Percentiles rank a stretch among this genome's conserved stretches.
Evolutionary conservation across 495 filamentous ascomycete genomes (phyloP).

Genomic region (Evernia prunastri): DNA sequence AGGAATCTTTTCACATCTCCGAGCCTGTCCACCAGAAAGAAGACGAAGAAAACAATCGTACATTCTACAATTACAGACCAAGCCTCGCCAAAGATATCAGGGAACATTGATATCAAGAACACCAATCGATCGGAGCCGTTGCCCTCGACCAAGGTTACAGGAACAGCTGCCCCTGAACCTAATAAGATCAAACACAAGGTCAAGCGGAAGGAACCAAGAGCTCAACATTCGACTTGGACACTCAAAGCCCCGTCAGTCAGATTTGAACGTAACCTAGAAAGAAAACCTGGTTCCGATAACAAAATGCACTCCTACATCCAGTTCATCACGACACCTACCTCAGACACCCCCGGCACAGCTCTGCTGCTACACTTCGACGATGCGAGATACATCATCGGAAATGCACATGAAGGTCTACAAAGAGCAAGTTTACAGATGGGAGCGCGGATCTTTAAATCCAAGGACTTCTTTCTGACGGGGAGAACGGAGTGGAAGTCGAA

Average conservation of each 20-base stretch:
- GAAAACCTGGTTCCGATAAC: not conserved
- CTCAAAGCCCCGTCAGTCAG: not conserved
- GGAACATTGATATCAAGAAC: not conserved
- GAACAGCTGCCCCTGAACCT: not conserved
- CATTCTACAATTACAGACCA: not conserved
- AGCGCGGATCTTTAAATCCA: constrained; percentile 50
- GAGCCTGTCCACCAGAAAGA: not conserved
- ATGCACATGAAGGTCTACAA: constrained; percentile 77
- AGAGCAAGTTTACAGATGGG: constrained; percentile 64
- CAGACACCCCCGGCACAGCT: constrained; percentile 77
- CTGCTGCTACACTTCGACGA: constrained; percentile 70
- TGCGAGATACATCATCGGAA: constrained; percentile 82
- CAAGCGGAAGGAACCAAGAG: not conserved
- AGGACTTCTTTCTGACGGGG: constrained; percentile 76
- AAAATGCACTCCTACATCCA: constrained; percentile 48
- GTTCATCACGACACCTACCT: constrained; percentile 75
- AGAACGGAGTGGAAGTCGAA: constrained; percentile 62
- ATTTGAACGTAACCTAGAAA: not conserved
- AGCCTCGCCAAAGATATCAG: not conserved
- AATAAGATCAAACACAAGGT: not conserved
- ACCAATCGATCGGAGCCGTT: not conserved
- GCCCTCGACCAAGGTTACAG: not conserved
- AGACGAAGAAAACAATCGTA: not conserved
- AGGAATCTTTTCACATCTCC: not conserved
- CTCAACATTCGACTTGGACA: not conserved